Conservation (phyloP, 176 grass and related monocot species). For the Carex myosuroides region DNA sequence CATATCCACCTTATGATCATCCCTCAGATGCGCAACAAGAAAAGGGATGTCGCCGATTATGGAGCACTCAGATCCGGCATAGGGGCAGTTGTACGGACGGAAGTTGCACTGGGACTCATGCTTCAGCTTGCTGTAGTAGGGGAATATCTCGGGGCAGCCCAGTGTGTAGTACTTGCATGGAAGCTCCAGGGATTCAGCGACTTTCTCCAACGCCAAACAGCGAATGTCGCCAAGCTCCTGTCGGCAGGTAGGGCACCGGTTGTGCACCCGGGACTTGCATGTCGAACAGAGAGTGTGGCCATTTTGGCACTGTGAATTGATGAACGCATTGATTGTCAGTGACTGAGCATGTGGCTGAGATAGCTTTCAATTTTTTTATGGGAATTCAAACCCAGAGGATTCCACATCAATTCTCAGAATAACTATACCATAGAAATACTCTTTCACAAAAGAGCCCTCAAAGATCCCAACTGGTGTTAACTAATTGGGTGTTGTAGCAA, state of each 20-base stretch:
- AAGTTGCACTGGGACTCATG: constrained; percentile 65
- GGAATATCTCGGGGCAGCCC: constrained; percentile 77
- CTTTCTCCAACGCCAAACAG: constrained; percentile 94
- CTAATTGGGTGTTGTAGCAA: background rate
- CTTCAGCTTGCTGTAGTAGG: constrained; percentile 88
- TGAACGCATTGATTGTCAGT: constrained; percentile 12
- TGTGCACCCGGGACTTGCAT: constrained; percentile 80
- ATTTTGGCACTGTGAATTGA: constrained; percentile 70
- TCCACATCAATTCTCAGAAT: background rate
- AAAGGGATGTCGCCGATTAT: constrained; percentile 57
- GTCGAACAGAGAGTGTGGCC: constrained; percentile 83
- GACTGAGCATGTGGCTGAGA: background rate
- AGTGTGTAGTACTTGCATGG: constrained; percentile 70
- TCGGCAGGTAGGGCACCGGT: constrained; percentile 84
- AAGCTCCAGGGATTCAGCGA: constrained; percentile 80
- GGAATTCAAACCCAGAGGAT: background rate
- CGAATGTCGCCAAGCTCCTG: constrained; percentile 91
- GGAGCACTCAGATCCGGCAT: constrained; percentile 72
- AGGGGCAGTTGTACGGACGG: constrained; percentile 76
- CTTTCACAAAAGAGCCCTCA: constrained; percentile 2
- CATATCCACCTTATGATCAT: constrained; percentile 92
- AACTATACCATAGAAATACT: background rate
- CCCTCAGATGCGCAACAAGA: constrained; percentile 69
- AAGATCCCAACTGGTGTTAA: constrained; percentile 6
- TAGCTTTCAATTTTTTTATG: background rate